Evolutionary conservation across 2,329 filamentous ascomycete species (phyloP).

Genomic region (Coleophoma cylindrospora): DNA sequence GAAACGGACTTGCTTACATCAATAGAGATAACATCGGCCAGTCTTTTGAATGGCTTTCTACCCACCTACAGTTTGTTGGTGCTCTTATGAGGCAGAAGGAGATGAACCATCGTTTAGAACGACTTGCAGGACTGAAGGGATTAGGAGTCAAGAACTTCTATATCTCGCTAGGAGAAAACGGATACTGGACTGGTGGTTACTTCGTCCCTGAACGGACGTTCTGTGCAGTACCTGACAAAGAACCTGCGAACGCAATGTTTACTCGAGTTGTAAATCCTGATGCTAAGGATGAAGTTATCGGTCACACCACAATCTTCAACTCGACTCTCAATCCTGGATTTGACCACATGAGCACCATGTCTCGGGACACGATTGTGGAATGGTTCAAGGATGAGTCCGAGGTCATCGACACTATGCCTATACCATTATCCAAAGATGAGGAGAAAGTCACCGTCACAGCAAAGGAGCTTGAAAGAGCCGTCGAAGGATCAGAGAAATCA

Average conservation of each 20-base stretch:
- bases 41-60: slow-evolving; percentile 73
- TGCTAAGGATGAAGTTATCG: not conserved
- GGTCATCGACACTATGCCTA: not conserved
- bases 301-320: not conserved
- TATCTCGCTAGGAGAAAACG: slow-evolving; percentile 68
- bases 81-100: slow-evolving; percentile 71
- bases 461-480: not conserved
- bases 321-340: not conserved
- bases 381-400: slow-evolving; percentile 47
- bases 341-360: not conserved
- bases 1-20: slow-evolving; percentile 50
- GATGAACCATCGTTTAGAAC: slow-evolving; percentile 60
- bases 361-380: not conserved
- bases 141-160: slow-evolving; percentile 74
- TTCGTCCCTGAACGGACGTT: slow-evolving; percentile 71
- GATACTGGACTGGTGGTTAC: slow-evolving; percentile 54
- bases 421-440: not conserved
- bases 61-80: slow-evolving; percentile 82
- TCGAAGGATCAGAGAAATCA: not conserved
- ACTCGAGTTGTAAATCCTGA: slow-evolving; percentile 60
- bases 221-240: slow-evolving; percentile 58
- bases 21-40: slow-evolving; percentile 56
- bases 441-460: not conserved
- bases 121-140: slow-evolving; percentile 53
- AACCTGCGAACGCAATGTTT: slow-evolving; percentile 29